phyloP scores from a whole-genome alignment of 2,329 filamentous ascomycete genomes.

The Penicillium vulpinum region DNA sequence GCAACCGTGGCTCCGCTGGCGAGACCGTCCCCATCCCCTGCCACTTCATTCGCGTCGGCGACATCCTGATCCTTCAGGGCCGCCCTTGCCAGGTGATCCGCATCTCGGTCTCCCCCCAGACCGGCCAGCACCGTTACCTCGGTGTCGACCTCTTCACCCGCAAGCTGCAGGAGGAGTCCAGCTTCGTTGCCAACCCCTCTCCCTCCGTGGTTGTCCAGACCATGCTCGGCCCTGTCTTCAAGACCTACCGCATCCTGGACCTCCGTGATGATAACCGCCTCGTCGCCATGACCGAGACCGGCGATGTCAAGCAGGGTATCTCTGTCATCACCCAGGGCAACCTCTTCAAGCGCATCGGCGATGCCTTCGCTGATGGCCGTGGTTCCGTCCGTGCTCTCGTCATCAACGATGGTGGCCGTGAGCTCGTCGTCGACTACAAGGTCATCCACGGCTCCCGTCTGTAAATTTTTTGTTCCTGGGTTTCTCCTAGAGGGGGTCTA shows the following conservation, averaged over 20 bases:
- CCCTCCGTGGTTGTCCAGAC: conserved; percentile 98
- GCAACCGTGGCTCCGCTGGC: conserved; percentile 50
- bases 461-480: conserved; percentile 43
- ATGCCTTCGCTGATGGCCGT: conserved; percentile 86
- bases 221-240: conserved; percentile 99
- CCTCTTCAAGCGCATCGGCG: conserved; percentile 76
- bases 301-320: conserved; percentile 95
- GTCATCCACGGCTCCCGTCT: conserved; percentile 78
- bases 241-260: conserved; percentile 99
- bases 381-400: conserved; percentile 94
- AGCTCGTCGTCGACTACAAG: conserved; percentile 99
- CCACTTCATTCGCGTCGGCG: conserved; percentile 99
- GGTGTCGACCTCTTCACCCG: conserved; percentile 99
- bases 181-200: conserved; percentile 94
- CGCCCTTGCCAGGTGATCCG: conserved; percentile 99
- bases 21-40: conserved; percentile 98
- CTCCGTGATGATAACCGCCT: conserved; percentile 79
- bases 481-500: conserved; percentile 6
- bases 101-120: conserved; percentile 96
- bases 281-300: conserved; percentile 98
- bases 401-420: conserved; percentile 86
- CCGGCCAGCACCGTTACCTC: conserved; percentile 98
- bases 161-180: conserved; percentile 98
- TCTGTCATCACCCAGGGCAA: conserved; percentile 93
- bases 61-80: conserved; percentile 98